Conservation (phyloP, 176 grass and related monocot genomes). For the Ampelocalamus luodianensis region DNA sequence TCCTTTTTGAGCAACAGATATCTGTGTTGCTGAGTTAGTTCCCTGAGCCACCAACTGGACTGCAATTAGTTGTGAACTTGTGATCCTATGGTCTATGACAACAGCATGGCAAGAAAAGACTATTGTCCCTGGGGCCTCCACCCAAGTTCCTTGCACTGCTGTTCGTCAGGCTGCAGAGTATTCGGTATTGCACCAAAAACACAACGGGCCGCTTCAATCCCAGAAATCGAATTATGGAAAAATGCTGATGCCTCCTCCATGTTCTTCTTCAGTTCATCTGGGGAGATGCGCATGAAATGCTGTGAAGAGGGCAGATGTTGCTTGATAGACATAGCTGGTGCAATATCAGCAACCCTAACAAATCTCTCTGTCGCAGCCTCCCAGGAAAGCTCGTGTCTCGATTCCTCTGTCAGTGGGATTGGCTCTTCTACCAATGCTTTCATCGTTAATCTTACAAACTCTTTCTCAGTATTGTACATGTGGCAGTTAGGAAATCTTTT, state of each 20-base stretch:
- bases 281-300: slow-evolving; percentile 66
- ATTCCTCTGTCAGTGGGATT: slow-evolving; percentile 61
- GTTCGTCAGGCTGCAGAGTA: slow-evolving; percentile 79
- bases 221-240: slow-evolving; percentile 77
- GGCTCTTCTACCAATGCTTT: slow-evolving; percentile 67
- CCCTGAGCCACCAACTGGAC: neutral
- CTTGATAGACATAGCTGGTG: slow-evolving; percentile 25
- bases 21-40: slow-evolving; percentile 23
- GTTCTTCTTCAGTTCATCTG: slow-evolving; percentile 69
- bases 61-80: slow-evolving; percentile 12
- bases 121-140: slow-evolving; percentile 49
- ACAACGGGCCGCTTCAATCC: slow-evolving; percentile 75
- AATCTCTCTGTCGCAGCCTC: slow-evolving; percentile 91
- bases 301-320: slow-evolving; percentile 43
- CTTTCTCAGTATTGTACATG: slow-evolving; percentile 67
- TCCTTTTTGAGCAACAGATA: slow-evolving; percentile 4
- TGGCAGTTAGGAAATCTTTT: slow-evolving; percentile 91
- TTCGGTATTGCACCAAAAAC: slow-evolving; percentile 90
- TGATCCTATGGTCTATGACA: neutral
- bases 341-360: slow-evolving; percentile 63
- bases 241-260: slow-evolving; percentile 85
- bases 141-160: slow-evolving; percentile 84
- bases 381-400: slow-evolving; percentile 88
- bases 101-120: neutral
- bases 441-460: slow-evolving; percentile 76